phyloP scores from a whole-genome alignment of 2,329 filamentous ascomycete species.

The Ascochyta koolunga region DNA sequence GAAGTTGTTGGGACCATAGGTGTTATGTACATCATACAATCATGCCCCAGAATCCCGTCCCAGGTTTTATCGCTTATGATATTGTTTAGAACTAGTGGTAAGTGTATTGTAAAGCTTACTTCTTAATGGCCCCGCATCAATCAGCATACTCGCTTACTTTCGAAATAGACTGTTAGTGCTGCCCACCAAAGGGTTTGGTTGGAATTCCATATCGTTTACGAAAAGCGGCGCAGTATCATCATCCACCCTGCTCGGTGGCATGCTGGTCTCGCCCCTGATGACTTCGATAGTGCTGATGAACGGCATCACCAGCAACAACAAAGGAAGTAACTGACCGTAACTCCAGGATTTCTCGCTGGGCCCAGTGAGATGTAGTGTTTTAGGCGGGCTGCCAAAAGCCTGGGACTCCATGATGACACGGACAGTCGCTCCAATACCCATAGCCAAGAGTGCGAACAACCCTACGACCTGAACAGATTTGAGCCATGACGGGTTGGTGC shows the following conservation, averaged over 20 bases:
- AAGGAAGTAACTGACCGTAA: constrained; percentile 67
- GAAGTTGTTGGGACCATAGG: not conserved
- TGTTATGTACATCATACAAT: not conserved
- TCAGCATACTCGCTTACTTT: constrained; percentile 9
- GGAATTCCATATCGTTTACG: constrained; percentile 53
- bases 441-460: constrained; percentile 57
- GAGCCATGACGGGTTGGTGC: constrained; percentile 59
- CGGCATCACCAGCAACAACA: constrained; percentile 65
- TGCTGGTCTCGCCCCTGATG: constrained; percentile 56
- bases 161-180: constrained; percentile 28
- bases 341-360: constrained; percentile 64
- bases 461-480: constrained; percentile 61
- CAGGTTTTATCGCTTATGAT: not conserved
- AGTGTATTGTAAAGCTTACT: too few species aligned
- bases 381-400: constrained; percentile 62
- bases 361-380: constrained; percentile 56
- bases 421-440: constrained; percentile 64
- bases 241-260: constrained; percentile 50
- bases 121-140: not conserved
- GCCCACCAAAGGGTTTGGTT: constrained; percentile 55
- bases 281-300: constrained; percentile 67
- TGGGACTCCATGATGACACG: constrained; percentile 64
- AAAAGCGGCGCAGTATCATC: constrained; percentile 49
- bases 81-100: too few species aligned
- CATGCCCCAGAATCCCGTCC: not conserved